Evolutionary conservation across 2,329 filamentous ascomycete genomes (phyloP), one percentile per base, ranked within the genome.

Genomic region (Aureobasidium sp.): DNA sequence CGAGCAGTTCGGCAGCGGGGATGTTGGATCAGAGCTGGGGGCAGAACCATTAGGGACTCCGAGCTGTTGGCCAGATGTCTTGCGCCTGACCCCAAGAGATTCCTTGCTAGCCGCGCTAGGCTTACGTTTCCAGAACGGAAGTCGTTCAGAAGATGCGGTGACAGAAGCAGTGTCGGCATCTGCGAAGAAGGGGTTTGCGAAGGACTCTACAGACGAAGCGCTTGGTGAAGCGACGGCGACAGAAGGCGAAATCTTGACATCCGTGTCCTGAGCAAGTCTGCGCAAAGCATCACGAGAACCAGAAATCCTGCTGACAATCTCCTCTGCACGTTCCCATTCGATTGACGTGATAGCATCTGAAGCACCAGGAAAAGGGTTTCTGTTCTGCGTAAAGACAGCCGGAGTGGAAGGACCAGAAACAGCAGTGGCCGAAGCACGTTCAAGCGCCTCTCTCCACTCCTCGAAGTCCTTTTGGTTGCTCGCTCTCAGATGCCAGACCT

Each of bases 401-500:
- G 62, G 62, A 19, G 56, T 63, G 2, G 37, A 59, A 31, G 62
- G 62, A 17, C 62, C 61, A 8, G 64, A 63, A 14, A 66, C 64
- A 17, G 66, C 67, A 58, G 64, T 64, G 3, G 69, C 72, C 63
- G 90, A 89, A 5, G 93, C 92, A 66, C 84, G 87, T 73, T 97
- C 91, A 56, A 99, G 78, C 0, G 92, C 93, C 50, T 83, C 82
- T 52, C 88, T 91, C 94, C 94, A 99, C 19, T 89, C 87, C 50
- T 84, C 82, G 71, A 97, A 99, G 65, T 97, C 93, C 66, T 88
- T 88, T 54, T 85, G 83, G 68, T 90, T 96, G 54, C 83, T 84
- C 3, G 94, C 91, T 69, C 87, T 87, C 33, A 99, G 79, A 76
- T 97, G 94, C 94, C 94, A 99, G 29, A 99, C 86, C 74, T 99